phyloP scores from a whole-genome alignment of 208 protist genomes.

The Trypanosoma avium region DNA sequence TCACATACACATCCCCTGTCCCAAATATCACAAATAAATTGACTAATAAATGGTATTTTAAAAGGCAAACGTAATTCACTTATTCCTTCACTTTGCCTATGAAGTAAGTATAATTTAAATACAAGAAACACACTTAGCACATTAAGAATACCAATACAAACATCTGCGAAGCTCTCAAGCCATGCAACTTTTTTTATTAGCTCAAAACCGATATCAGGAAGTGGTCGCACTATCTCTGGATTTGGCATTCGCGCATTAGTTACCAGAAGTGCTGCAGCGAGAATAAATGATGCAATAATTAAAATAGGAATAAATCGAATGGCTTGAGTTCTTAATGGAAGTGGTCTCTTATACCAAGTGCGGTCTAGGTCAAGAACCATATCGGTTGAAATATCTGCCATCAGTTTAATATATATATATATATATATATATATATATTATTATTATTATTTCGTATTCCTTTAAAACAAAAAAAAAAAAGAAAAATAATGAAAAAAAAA shows the following conservation, averaged over 20 bases:
- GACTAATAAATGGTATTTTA: constrained; percentile 27
- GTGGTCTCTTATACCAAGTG: no score
- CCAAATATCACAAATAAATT: constrained; percentile 47
- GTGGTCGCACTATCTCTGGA: constrained; percentile 45
- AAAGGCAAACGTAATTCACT: constrained; percentile 22
- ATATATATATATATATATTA: no score
- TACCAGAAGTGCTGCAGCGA: constrained; percentile 60
- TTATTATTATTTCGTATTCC: neutral
- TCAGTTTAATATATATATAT: no score
- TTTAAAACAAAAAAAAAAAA: constrained; percentile 14
- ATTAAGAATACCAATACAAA: constrained; percentile 61
- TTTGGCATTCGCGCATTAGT: constrained; percentile 82
- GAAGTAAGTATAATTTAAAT: constrained; percentile 73
- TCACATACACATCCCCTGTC: constrained; percentile 9
- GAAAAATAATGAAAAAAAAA: constrained; percentile 22
- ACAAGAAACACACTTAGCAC: constrained; percentile 34
- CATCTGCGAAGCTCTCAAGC: constrained; percentile 51
- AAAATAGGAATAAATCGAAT: constrained; percentile 63
- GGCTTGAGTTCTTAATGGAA: constrained; percentile 70
- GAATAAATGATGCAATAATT: constrained; percentile 47
- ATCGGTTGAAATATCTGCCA: no score
- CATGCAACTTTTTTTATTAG: constrained; percentile 44
- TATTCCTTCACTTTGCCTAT: constrained; percentile 30
- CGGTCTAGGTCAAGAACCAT: no score
- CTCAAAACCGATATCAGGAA: constrained; percentile 79